Conservation (phyloP, 1,284 basidiomycete species). For the Cystobasidium sp. region DNA sequence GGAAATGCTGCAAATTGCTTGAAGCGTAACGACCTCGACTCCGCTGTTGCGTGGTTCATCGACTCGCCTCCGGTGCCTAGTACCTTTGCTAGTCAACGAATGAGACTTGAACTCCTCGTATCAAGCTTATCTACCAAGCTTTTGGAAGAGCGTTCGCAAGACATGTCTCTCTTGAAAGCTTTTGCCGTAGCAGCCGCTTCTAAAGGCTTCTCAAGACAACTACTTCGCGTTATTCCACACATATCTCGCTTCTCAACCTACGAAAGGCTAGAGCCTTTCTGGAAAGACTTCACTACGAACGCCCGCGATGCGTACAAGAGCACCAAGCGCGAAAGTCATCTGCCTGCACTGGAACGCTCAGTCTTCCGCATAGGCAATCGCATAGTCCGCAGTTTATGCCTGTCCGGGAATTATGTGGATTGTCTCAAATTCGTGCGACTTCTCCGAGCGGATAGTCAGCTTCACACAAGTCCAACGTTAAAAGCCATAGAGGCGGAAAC, state of each 20-base stretch:
- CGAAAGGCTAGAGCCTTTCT: slow-evolving; percentile 16
- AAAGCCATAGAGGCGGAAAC: slow-evolving; percentile 9
- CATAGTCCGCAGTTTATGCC: slow-evolving; percentile 8
- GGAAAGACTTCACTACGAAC: background rate
- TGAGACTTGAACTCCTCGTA: background rate
- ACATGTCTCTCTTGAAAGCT: slow-evolving; percentile 14
- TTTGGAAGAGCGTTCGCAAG: slow-evolving; percentile 1
- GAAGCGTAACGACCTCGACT: slow-evolving; percentile 24
- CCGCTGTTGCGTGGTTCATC: slow-evolving; percentile 15
- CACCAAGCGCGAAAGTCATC: background rate
- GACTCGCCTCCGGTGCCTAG: slow-evolving; percentile 9
- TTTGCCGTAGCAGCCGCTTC: slow-evolving; percentile 10
- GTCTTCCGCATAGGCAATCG: slow-evolving; percentile 2
- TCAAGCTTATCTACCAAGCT: slow-evolving; percentile 2
- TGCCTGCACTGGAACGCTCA: background rate
- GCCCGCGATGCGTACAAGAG: slow-evolving; percentile 2
- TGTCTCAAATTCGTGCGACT: slow-evolving; percentile 7
- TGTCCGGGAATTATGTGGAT: slow-evolving; percentile 24
- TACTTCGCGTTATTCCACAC: slow-evolving; percentile 8
- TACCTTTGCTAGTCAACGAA: background rate
- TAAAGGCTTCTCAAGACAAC: slow-evolving; percentile 16
- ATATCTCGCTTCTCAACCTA: slow-evolving; percentile 34
- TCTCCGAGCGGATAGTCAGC: background rate
- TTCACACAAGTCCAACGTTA: background rate
- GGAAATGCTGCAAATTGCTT: slow-evolving; percentile 21